Percentiles rank a stretch among this genome's conserved stretches.
These are phyloP conservation scores for Suillus hirtellus DNA, from an alignment of 768 basidiomycete genomes.

Conservation along the genomic window DNA sequence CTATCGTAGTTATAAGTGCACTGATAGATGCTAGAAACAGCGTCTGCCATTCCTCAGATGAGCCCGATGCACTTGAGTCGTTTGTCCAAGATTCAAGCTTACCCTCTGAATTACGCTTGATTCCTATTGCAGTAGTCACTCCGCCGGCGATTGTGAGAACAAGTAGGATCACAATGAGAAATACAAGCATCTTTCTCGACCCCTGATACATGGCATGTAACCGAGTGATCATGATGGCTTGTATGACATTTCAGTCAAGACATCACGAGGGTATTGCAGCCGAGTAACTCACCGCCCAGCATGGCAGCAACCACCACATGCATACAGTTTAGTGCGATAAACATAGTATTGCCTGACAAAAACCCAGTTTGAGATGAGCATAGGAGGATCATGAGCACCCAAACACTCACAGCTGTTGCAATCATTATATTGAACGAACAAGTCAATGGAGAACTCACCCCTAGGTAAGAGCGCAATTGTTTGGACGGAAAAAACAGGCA, in stretches of 20 bases:
- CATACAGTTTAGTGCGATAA: not conserved
- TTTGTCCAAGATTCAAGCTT: not conserved
- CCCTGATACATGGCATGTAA: constrained; percentile 4
- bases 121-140: not conserved
- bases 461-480: not conserved
- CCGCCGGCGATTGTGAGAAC: not conserved
- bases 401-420: not conserved
- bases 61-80: not conserved
- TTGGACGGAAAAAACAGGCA: not conserved
- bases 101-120: not conserved
- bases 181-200: constrained; percentile 1
- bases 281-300: not conserved
- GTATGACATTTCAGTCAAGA: not conserved
- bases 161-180: not conserved
- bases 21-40: not conserved
- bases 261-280: not conserved
- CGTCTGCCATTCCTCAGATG: not conserved
- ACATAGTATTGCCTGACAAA: not conserved
- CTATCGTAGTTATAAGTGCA: not conserved
- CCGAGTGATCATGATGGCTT: constrained; percentile 3
- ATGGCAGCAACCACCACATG: not conserved
- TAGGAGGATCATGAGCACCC: not conserved
- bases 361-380: not conserved
- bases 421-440: not conserved
- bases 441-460: not conserved